Evolutionary conservation across 2,329 filamentous ascomycete species (phyloP).

Genomic region (Periglandula ipomoeae): DNA sequence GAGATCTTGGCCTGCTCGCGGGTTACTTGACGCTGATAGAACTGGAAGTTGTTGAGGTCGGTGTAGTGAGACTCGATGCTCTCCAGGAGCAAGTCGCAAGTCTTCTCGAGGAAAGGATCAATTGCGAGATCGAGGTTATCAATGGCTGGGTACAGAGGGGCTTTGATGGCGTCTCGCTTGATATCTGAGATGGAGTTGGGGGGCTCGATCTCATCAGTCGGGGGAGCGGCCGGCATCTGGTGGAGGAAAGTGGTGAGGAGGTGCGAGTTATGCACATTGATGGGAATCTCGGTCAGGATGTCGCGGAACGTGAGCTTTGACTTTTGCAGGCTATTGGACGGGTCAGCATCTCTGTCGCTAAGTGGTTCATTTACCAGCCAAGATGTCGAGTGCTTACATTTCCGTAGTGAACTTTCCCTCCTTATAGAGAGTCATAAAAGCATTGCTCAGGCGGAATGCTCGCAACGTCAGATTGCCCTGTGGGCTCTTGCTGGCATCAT

Average conservation of each 20-base stretch:
- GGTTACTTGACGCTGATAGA: constrained; percentile 85
- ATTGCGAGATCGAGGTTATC: constrained; percentile 87
- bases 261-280: constrained; percentile 92
- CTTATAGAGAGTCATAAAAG: constrained; percentile 87
- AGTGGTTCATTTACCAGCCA: background rate
- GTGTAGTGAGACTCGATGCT: constrained; percentile 97
- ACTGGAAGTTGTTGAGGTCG: constrained; percentile 97
- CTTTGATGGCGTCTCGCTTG: constrained; percentile 50
- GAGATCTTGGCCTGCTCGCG: constrained; percentile 96
- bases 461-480: constrained; percentile 84
- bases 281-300: constrained; percentile 81
- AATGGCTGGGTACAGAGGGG: constrained; percentile 76
- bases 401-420: constrained; percentile 97
- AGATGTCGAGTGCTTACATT: constrained; percentile 48
- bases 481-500: constrained; percentile 90
- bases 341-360: background rate
- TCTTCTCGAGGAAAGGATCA: constrained; percentile 97
- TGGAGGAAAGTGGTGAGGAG: constrained; percentile 92
- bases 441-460: constrained; percentile 80
- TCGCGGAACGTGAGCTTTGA: constrained; percentile 89
- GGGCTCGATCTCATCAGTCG: constrained; percentile 58
- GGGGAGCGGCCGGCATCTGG: constrained; percentile 65
- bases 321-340: constrained; percentile 68
- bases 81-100: constrained; percentile 89
- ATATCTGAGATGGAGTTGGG: constrained; percentile 74